Evolutionary conservation across 2,329 filamentous ascomycete species (phyloP), one percentile per base, ranked within the genome.

Genomic region (Leptographium galeiforme): DNA sequence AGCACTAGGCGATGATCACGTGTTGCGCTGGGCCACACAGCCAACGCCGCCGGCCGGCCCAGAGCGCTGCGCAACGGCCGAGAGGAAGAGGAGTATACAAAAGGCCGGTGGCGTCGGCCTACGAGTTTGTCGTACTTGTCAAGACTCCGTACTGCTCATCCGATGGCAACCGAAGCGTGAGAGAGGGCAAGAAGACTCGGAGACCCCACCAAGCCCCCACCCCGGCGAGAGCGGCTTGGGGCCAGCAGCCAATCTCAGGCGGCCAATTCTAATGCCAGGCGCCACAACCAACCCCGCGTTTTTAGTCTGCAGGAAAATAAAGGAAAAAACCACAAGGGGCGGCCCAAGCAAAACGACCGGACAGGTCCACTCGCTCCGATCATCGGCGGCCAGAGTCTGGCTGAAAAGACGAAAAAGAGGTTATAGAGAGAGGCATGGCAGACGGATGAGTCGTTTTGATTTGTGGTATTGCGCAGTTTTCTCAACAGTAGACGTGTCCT

Each of bases 281-380:
- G 52, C 40, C 47, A 53, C 51, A 51, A 46, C 50, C 48, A 54
- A 55, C 55, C 57, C 57, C 57, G 57, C 57, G 55, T 58, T 58
- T 58, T 56, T 55, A 44, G 41, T 18, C 13, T n/a, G 40, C 18
- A 19, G 16, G 10, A 43, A 36, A 40, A n/a, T 14, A 51, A 40
- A 25, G n/a, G 40, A 47, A 47, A 47, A 49, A 49, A 39, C 13
- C 19, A 14, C 14, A 19, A 38, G 46, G 32, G 46, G 25, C 13
- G 16, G 13, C 14, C 45, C 14, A 47, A 34, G 30, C 25, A 47
- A 46, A 43, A 48, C 1, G 36, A 54, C 56, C 56, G 52, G 56
- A 56, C 48, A 32, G 43, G 46, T 47, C 19, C 44, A 30, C 33
- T 33, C 48, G 39, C 56, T 57, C 56, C 56, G 56, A 57, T 56